These are phyloP conservation scores for Aureobasidium sp. DNA, from an alignment of 2,329 filamentous ascomycete species.

Conservation along the genomic window DNA sequence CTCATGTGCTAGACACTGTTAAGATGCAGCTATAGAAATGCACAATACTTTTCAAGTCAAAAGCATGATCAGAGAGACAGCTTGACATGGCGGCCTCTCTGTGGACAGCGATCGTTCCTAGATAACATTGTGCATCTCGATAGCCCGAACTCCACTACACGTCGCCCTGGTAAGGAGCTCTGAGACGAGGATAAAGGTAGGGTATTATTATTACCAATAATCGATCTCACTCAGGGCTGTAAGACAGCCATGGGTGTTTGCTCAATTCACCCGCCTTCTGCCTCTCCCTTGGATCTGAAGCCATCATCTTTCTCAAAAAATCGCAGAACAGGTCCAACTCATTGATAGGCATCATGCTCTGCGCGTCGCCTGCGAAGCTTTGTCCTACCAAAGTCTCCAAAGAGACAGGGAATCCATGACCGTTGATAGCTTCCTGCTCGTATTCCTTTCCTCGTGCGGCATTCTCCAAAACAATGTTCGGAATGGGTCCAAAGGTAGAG, in stretches of 20 bases:
- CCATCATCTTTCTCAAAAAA: conserved; percentile 12
- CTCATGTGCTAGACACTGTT: too few relatives aligned
- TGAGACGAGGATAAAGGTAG: too few relatives aligned
- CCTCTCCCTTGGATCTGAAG: conserved; percentile 6
- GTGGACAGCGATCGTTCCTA: too few relatives aligned
- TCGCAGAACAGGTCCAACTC: conserved; percentile 12
- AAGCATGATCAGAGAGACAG: too few relatives aligned
- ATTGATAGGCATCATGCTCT: conserved; percentile 4
- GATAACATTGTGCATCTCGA: too few relatives aligned
- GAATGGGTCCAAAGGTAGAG: conserved; percentile 15
- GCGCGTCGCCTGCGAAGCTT: neutral
- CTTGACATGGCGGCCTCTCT: too few relatives aligned
- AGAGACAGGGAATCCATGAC: neutral
- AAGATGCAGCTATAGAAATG: too few relatives aligned
- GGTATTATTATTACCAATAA: neutral
- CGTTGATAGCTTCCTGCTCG: conserved; percentile 11
- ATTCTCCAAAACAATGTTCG: conserved; percentile 13
- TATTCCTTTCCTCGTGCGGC: conserved; percentile 13
- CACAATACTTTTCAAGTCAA: too few relatives aligned
- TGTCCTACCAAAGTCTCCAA: conserved; percentile 8
- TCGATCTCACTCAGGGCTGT: neutral
- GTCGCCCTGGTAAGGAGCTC: too few relatives aligned
- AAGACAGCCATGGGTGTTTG: conserved; percentile 6
- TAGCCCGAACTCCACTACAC: too few relatives aligned
- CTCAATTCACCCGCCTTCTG: neutral